These are phyloP conservation scores for Populus tomentosa DNA, from an alignment of 441 rosid genomes.

Conservation along the genomic window DNA sequence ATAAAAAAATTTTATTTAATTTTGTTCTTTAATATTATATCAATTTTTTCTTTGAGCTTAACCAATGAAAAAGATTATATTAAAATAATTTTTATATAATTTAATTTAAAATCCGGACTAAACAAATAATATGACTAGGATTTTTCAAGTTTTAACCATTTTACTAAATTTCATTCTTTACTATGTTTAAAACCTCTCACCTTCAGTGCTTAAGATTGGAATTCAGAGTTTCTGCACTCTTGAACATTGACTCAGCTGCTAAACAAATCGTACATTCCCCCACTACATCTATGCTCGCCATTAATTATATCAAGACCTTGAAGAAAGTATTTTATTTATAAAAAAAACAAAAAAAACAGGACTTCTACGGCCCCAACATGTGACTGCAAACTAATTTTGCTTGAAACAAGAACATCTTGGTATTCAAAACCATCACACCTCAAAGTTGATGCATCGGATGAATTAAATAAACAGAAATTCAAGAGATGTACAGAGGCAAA, in stretches of 20 bases:
- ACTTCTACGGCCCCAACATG: neutral
- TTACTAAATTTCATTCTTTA: too few species aligned
- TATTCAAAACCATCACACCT: neutral
- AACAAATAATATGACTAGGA: too few species aligned
- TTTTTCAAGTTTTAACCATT: too few species aligned
- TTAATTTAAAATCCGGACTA: too few species aligned
- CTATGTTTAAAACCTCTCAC: too few species aligned
- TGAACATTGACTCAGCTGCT: neutral
- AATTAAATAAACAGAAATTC: neutral
- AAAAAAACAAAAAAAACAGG: neutral
- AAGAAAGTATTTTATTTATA: too few species aligned
- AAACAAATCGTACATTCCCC: neutral
- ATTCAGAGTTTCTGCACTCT: neutral
- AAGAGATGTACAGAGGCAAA: neutral
- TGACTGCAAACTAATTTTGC: neutral
- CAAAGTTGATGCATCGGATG: neutral
- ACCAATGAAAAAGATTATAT: neutral
- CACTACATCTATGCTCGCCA: neutral
- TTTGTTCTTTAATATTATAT: too few species aligned
- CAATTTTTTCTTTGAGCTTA: neutral
- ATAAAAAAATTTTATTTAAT: too few species aligned
- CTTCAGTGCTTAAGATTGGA: too few species aligned
- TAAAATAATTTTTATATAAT: accelerated
- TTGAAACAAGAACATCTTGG: neutral
- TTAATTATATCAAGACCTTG: neutral